Conservation (phyloP, 2,329 filamentous ascomycete species). For the Incumbomyces delicatus region DNA sequence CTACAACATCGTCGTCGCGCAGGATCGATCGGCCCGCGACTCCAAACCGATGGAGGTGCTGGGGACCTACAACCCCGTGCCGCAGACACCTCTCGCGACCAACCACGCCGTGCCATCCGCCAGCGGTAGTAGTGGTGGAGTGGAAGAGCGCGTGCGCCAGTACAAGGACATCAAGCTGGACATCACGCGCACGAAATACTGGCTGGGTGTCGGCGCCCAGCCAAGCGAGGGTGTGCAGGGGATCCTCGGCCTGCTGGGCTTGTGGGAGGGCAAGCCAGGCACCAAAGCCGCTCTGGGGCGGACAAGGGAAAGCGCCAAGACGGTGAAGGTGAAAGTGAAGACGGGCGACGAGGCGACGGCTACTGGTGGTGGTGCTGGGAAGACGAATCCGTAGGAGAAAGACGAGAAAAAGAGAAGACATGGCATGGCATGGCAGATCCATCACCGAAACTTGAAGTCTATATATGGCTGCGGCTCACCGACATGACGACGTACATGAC, state of each 20-base stretch:
- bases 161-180: slow-evolving; percentile 93
- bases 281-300: not conserved
- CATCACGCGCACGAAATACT: slow-evolving; percentile 72
- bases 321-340: too few species aligned
- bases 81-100: slow-evolving; percentile 36
- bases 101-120: not conserved
- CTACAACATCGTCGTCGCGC: slow-evolving; percentile 95
- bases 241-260: slow-evolving; percentile 65
- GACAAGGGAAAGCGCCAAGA: not conserved
- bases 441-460: too few species aligned
- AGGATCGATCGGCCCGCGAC: slow-evolving; percentile 85
- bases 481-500: too few species aligned
- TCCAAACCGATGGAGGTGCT: slow-evolving; percentile 89
- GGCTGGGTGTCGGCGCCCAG: slow-evolving; percentile 93
- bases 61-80: slow-evolving; percentile 54
- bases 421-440: too few species aligned
- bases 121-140: not conserved
- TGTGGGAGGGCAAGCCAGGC: slow-evolving; percentile 7
- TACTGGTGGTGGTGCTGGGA: too few species aligned
- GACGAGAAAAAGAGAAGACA: too few species aligned
- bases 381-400: too few species aligned
- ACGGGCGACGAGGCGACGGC: not conserved
- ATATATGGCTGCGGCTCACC: too few species aligned
- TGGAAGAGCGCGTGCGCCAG: slow-evolving; percentile 38
- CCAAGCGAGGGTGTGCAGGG: slow-evolving; percentile 85